Base-by-base conservation (phyloP, 2,329 filamentous ascomycete genomes). In the Shiraia sp. region DNA sequence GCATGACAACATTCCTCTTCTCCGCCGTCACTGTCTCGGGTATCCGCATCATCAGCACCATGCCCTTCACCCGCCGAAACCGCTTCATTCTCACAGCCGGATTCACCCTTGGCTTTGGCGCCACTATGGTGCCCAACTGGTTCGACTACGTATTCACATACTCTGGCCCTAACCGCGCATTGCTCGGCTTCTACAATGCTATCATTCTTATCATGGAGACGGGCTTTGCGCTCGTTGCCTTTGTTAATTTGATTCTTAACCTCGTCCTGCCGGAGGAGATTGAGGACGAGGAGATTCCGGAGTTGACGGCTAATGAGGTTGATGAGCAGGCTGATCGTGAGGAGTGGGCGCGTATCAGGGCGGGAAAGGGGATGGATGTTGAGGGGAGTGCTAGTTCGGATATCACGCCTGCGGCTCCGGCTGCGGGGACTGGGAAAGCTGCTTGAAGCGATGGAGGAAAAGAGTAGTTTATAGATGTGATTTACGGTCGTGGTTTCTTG, bases 31-130 rank as follows among this genome's bases (percentile, higher is more conserved):
- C 87, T 2, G 85, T 90, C 1, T 87, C 85, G 0, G 89, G 89
- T 54, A 81, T 93, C 47, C 79, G 86, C 34, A 91, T 93, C 55
- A 83, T 93, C 49, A 76, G 80, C 3, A 80, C 81, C 13, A 81
- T 87, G 2, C 78, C 81, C 0, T 91, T 92, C 64, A 90, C 81
- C n/a, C 80, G 88, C 26, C 82, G 89, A 36, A 91, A 87, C 57
- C 79, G 89, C 16, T 93, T 93, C 72, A 88, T 93, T 57, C 77
- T 93, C 9, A 90, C 89, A 0, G 85, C 87, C 0, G 81, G 85
- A 0, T 73, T 93, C 23, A 78, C 87, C 0, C 72, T 92, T 19
- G 89, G 89, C 23, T 88, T 88, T 51, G 72, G 75, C 33, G 74
- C 74, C 0, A 76, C 72, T 2, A 57, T 77, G 40, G 73, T 76